phyloP scores from a whole-genome alignment of 2,329 filamentous ascomycete genomes.

The Grosmannia huntii region DNA sequence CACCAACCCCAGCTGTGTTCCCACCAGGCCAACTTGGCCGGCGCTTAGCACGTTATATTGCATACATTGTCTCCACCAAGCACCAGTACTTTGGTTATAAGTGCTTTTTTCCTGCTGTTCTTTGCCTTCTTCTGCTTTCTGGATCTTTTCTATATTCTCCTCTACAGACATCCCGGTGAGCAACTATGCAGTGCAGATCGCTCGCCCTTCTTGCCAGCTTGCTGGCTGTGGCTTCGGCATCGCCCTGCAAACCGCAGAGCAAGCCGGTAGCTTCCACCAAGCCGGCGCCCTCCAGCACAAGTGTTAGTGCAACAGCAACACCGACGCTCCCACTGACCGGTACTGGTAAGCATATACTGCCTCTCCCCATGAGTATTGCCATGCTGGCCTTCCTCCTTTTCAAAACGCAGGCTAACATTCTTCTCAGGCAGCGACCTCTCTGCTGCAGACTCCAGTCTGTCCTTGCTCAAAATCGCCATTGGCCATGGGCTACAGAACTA shows the following conservation, averaged over 20 bases:
- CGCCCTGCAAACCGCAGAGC: conserved; percentile 9
- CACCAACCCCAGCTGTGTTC: neutral
- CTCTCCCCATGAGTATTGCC: no score
- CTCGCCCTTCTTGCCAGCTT: conserved; percentile 3
- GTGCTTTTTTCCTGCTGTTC: neutral
- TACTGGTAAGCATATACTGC: conserved; percentile 17
- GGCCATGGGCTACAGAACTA: conserved; percentile 60
- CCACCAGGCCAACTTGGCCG: conserved; percentile 3
- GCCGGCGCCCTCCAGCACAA: conserved; percentile 2
- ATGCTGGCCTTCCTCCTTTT: neutral
- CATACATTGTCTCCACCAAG: neutral
- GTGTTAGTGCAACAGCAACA: neutral
- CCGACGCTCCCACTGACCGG: conserved; percentile 17
- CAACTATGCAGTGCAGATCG: conserved; percentile 1
- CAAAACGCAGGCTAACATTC: neutral
- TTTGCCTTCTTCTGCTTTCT: neutral
- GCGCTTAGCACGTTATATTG: conserved; percentile 4
- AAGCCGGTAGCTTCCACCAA: neutral
- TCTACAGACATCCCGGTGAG: neutral
- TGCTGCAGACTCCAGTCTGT: conserved; percentile 23
- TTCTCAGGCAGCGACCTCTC: conserved; percentile 30
- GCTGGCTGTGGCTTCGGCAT: conserved; percentile 9
- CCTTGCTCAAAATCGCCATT: conserved; percentile 42
- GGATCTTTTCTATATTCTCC: neutral
- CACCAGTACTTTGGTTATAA: neutral